Evolutionary conservation across 2,329 filamentous ascomycete genomes (phyloP).

Genomic region (Sclerotinia borealis): DNA sequence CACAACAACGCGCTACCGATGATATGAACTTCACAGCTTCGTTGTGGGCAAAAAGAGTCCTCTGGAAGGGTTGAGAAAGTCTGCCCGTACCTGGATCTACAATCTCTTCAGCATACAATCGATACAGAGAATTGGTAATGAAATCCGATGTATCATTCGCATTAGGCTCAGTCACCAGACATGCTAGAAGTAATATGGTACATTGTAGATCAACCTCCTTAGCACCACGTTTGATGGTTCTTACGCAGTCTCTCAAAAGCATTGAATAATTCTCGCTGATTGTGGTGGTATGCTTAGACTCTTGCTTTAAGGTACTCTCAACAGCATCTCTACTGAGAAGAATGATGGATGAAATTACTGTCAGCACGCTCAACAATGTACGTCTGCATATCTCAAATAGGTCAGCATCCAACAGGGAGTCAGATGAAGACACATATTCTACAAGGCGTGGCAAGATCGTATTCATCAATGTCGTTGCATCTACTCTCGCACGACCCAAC

Average conservation of each 20-base stretch:
- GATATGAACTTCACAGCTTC: conserved; percentile 35
- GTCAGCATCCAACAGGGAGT: background rate
- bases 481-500: conserved; percentile 28
- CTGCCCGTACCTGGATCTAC: background rate
- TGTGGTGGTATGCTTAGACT: background rate
- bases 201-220: background rate
- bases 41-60: conserved; percentile 13
- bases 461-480: conserved; percentile 36
- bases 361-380: conserved; percentile 39
- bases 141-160: background rate
- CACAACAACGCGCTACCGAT: conserved; percentile 43
- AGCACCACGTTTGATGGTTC: background rate
- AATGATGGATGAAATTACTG: conserved; percentile 36
- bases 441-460: conserved; percentile 32
- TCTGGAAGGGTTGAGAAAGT: background rate
- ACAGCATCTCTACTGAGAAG: conserved; percentile 23
- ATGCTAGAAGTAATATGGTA: conserved; percentile 22
- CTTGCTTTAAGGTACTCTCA: background rate
- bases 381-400: conserved; percentile 26
- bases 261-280: background rate
- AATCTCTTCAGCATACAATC: background rate
- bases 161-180: conserved; percentile 15
- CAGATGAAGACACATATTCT: conserved; percentile 1
- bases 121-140: background rate
- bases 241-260: background rate